These are phyloP conservation scores for Zopfochytrium polystomum DNA, from an alignment of 371 early-diverging fungal species.

Conservation along the genomic window DNA sequence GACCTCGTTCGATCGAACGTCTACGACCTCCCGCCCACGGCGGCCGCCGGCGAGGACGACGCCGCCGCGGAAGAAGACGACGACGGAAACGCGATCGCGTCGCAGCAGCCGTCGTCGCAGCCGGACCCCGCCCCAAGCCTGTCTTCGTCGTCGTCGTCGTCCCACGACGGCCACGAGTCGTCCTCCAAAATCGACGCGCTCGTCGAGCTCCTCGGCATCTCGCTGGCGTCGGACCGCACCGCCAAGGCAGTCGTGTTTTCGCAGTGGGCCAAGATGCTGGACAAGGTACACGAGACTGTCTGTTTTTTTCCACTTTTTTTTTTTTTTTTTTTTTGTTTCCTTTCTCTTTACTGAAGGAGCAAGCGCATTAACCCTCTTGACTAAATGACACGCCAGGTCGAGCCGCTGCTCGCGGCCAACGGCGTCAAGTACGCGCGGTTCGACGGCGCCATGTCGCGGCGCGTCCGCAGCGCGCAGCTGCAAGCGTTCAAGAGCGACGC, in stretches of 20 bases:
- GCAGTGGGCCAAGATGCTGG: conserved; percentile 22
- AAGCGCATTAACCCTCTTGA: not conserved
- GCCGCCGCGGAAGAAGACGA: too few species aligned
- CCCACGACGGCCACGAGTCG: not conserved
- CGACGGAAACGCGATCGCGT: not conserved
- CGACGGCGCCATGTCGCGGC: conserved; percentile 63
- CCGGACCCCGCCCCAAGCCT: not conserved
- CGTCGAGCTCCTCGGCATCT: conserved; percentile 1
- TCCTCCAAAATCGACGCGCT: conserved; percentile 17
- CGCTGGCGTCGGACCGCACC: conserved; percentile 1
- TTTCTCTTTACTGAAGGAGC: not conserved
- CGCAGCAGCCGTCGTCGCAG: not conserved
- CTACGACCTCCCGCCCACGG: conserved; percentile 3
- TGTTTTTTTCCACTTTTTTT: not conserved
- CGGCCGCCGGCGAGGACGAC: not conserved
- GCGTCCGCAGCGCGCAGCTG: conserved; percentile 42
- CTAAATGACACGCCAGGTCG: conserved; percentile 1
- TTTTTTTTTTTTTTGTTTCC: too few species aligned
- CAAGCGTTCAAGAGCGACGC: conserved; percentile 50
- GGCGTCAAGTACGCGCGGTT: conserved; percentile 56
- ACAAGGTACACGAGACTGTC: too few species aligned
- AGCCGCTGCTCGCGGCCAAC: conserved; percentile 13
- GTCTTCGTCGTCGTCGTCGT: not conserved
- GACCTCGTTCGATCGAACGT: not conserved
- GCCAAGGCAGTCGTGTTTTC: conserved; percentile 15